Percentiles rank a stretch among this genome's conserved stretches.
Evolutionary conservation across 257 asterid genomes (phyloP).

Genomic region (Thymus mandschuricus): DNA sequence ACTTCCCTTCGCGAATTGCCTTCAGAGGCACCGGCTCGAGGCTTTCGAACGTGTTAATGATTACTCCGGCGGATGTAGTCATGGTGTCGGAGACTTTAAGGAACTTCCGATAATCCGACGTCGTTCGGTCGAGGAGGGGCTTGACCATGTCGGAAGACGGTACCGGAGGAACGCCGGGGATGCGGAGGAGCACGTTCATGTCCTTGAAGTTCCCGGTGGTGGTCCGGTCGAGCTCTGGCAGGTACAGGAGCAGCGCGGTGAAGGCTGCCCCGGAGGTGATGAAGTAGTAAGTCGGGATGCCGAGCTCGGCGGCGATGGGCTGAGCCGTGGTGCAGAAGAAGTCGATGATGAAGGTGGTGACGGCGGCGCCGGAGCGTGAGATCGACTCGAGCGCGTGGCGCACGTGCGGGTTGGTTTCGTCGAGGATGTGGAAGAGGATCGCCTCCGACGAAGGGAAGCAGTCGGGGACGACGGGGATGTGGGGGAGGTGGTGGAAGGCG

Average conservation of each 20-base stretch:
- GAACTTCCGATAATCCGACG: slow-evolving; percentile 30
- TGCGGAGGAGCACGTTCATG: slow-evolving; percentile 33
- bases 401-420: slow-evolving; percentile 35
- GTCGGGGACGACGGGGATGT: slow-evolving; percentile 32
- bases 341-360: slow-evolving; percentile 56
- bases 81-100: slow-evolving; percentile 12
- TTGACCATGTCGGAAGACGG: slow-evolving; percentile 47
- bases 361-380: slow-evolving; percentile 3
- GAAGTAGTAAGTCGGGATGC: slow-evolving; percentile 50
- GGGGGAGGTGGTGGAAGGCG: slow-evolving; percentile 59
- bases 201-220: slow-evolving; percentile 43
- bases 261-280: slow-evolving; percentile 47
- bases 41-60: slow-evolving; percentile 52
- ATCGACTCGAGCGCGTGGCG: slow-evolving; percentile 47
- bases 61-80: slow-evolving; percentile 40
- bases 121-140: slow-evolving; percentile 42
- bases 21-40: slow-evolving; percentile 39
- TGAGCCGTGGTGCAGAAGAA: slow-evolving; percentile 51
- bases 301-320: slow-evolving; percentile 34
- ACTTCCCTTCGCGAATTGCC: slow-evolving; percentile 42
- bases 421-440: slow-evolving; percentile 34
- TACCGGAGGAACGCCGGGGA: slow-evolving; percentile 53
- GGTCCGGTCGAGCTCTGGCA: slow-evolving; percentile 35
- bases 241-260: slow-evolving; percentile 34
- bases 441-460: slow-evolving; percentile 49